A percentile compares a stretch with the other conserved stretches of the same genome.
phyloP scores from a whole-genome alignment of 306 rosid genomes.

The Ceratonia siliqua region DNA sequence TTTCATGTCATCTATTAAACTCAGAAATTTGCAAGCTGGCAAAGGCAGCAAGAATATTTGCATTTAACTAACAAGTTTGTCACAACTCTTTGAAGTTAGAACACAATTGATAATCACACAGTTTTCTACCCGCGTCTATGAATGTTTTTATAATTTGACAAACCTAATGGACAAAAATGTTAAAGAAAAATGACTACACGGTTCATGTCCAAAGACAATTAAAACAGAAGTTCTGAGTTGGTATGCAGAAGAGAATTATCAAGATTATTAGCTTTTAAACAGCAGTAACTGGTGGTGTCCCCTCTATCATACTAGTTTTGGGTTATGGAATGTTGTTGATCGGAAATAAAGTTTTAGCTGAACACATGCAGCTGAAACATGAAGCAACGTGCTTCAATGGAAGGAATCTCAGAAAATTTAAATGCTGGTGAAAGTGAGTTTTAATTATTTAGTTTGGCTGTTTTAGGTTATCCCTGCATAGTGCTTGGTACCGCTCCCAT shows the following conservation, averaged over 20 bases:
- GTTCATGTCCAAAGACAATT: neutral
- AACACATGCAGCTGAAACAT: neutral
- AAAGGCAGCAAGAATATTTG: neutral
- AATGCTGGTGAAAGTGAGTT: neutral
- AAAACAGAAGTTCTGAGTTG: neutral
- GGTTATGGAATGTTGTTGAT: neutral
- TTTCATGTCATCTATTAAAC: neutral
- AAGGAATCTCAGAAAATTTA: too few relatives aligned
- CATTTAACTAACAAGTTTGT: neutral
- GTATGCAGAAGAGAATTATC: neutral
- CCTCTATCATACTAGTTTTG: neutral
- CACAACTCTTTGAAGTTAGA: neutral
- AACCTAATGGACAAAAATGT: neutral
- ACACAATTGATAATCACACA: neutral
- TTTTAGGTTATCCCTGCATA: too few relatives aligned
- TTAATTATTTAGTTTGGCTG: too few relatives aligned
- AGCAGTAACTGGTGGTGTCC: neutral
- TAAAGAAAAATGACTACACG: neutral
- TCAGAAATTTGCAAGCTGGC: neutral
- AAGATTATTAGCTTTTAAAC: neutral
- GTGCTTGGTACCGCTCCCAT: too few relatives aligned
- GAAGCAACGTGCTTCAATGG: neutral
- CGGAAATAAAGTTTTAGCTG: neutral
- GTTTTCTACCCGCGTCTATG: neutral
- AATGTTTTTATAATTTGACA: neutral